Conservation (phyloP, 2,329 filamentous ascomycete species). For the Camillea tinctor region DNA sequence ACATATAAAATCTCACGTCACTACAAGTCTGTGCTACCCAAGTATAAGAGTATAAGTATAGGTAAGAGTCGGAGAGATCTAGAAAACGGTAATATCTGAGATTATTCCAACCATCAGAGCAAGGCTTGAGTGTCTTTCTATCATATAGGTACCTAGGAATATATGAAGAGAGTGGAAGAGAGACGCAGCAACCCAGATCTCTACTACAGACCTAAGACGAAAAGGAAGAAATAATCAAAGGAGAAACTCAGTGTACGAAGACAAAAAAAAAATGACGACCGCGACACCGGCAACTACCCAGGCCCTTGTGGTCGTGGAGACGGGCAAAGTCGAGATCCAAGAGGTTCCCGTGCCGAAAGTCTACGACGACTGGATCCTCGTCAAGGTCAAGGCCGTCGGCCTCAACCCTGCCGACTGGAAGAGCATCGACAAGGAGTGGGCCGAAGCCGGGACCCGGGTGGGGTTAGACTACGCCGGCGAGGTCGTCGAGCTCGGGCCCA, state of each 20-base stretch:
- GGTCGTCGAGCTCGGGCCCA: slow-evolving; percentile 44
- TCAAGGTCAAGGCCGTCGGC: slow-evolving; percentile 34
- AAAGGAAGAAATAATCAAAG: neutral
- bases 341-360: slow-evolving; percentile 24
- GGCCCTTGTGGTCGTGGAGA: slow-evolving; percentile 19
- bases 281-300: slow-evolving; percentile 8
- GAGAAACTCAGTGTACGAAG: too few species aligned
- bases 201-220: neutral
- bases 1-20: too few species aligned
- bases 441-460: slow-evolving; percentile 19
- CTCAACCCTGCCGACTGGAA: slow-evolving; percentile 39
- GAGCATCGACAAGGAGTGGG: slow-evolving; percentile 20
- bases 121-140: too few species aligned
- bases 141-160: too few species aligned
- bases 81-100: too few species aligned
- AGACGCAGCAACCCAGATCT: neutral
- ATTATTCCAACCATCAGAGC: too few species aligned
- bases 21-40: too few species aligned
- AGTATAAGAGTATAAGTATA: too few species aligned
- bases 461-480: slow-evolving; percentile 50
- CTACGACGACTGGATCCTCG: slow-evolving; percentile 29
- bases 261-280: neutral
- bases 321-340: slow-evolving; percentile 21
- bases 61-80: too few species aligned
- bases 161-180: too few species aligned